Evolutionary conservation across 2,329 filamentous ascomycete species (phyloP).

Genomic region (Xylariaceae sp.): DNA sequence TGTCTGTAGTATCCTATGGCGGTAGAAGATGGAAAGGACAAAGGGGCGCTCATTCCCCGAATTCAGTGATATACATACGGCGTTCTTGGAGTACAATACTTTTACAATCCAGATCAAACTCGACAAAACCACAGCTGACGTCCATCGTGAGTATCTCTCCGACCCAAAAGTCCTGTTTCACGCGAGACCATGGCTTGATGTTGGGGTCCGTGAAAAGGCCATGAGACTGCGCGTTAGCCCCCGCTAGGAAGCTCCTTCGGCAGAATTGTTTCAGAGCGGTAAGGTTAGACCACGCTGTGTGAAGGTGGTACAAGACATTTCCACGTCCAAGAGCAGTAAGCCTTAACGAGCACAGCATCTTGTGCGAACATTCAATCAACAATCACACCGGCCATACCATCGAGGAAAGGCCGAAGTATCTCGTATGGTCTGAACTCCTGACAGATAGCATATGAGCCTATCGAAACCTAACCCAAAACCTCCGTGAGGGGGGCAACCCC

Average conservation of each 20-base stretch:
- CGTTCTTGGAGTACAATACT: too few relatives aligned
- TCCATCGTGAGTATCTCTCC: too few relatives aligned
- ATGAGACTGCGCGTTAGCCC: neutral
- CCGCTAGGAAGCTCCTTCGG: neutral
- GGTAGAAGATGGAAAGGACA: too few relatives aligned
- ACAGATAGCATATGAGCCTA: conserved; percentile 76
- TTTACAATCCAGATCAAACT: too few relatives aligned
- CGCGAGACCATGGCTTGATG: too few relatives aligned
- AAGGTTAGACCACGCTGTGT: conserved; percentile 15
- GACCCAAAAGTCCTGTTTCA: too few relatives aligned
- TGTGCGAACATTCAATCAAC: conserved; percentile 30
- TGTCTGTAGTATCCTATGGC: too few relatives aligned
- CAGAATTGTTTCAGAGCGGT: neutral
- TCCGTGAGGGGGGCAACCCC: conserved; percentile 87
- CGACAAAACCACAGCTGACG: too few relatives aligned
- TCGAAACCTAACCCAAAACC: conserved; percentile 91
- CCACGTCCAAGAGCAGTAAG: conserved; percentile 34
- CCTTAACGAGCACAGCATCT: conserved; percentile 33
- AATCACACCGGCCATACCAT: conserved; percentile 61
- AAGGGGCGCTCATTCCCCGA: too few relatives aligned
- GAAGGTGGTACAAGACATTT: conserved; percentile 25
- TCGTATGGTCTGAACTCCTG: conserved; percentile 75
- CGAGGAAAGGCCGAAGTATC: conserved; percentile 85
- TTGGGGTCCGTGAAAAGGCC: neutral
- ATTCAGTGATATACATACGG: too few relatives aligned